Base-by-base conservation (phyloP, 352 stramenopile species). In the Pythium brachiatum region DNA sequence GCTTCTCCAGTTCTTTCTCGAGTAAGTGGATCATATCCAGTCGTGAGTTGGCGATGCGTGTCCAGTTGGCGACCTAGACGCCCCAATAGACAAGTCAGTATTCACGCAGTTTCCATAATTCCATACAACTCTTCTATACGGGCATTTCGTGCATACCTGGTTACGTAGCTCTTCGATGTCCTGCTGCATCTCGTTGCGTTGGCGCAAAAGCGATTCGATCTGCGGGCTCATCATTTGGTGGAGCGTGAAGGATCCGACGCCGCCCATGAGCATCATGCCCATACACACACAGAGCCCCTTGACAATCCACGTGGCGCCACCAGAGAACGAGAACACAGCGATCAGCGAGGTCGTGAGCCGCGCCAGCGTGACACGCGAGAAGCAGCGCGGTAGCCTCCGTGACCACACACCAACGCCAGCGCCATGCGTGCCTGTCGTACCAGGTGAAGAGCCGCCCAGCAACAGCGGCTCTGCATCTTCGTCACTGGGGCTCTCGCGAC, bases 221-320 rank as follows among this genome's bases (percentile, higher is more conserved):
- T 92, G 76, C 9, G 82, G 82, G 60, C 78, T 89, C 68, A 89
- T 81, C 72, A 90, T 81, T 63, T 92, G 82, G 25, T 83, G 82
- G 32, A 92, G 74, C 29, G 82, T 81, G 53, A 92, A 81, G 26
- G 80, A 88, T 25, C 80, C 82, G 43, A 87, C 79, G 39, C 69
- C 68, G 38, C 81, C 81, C 56, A 85, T 65, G 41, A 88, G 61
- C 41, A 90, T 67, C 74, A 88, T 76, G 27, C 66, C 75, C 41
- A 81, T 21, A 43, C 79, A 86, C 3, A 88, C 57, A 29, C 63
- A 79, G 27, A 89, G 60, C 25, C 72, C 76, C 26, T 75, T 74
- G 62, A 79, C 54, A 31, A 73, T 65, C 68, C 77, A 71, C 29
- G 70, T 73, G 32, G 72, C 66, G 39, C 76, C 53, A 18, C 58